Evolutionary conservation across 176 grass and related monocot genomes (phyloP), one percentile per base, ranked within the genome.

Genomic region (Oryza glaberrima): DNA sequence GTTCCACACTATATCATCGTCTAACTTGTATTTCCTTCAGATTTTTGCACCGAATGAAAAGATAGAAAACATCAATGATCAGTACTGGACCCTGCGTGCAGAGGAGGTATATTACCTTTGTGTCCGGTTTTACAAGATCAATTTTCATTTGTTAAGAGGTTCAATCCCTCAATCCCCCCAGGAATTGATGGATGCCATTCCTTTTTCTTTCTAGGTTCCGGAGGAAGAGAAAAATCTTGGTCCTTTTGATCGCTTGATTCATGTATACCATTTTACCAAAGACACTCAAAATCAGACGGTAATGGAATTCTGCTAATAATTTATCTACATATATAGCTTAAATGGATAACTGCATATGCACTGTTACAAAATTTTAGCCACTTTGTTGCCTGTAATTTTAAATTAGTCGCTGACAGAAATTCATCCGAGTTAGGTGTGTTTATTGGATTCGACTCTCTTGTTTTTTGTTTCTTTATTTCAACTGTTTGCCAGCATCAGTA

Each of bases 51-150:
- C 88, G 10, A 92, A 56, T 88, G 96, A 98, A 77, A 96, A 95
- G 78, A 98, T 98, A 83, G 96, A 98, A 83, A 98, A 92, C 58
- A 98, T 98, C 81, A 98, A 98, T 66, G 96, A 98, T 60, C 96
- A 98, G 78, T 98, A 98, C 78, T 98, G 96, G 96, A 96, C 93
- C 68, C 51, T 98, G 38, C 96, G 96, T 90, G 96, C 93, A 23
- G 96, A 98, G 79, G 96, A 98, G 96, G 96, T 92, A 88, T 69
- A 30, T 78, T 16, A 65, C 71, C 35, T 35, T 78, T 38, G 49
- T 61, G 63, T 71, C 34, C 73, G 49, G 41, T 22, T 86, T 88
- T 70, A 85, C 26, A 82, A 22, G 25, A 40, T 23, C 40, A 67
- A 66, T 44, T 2, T 65, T 45, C 34, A 36, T 76, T 76, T 4